Base-by-base conservation (phyloP, 495 filamentous ascomycete genomes). In the Penicillium cataractarum region DNA sequence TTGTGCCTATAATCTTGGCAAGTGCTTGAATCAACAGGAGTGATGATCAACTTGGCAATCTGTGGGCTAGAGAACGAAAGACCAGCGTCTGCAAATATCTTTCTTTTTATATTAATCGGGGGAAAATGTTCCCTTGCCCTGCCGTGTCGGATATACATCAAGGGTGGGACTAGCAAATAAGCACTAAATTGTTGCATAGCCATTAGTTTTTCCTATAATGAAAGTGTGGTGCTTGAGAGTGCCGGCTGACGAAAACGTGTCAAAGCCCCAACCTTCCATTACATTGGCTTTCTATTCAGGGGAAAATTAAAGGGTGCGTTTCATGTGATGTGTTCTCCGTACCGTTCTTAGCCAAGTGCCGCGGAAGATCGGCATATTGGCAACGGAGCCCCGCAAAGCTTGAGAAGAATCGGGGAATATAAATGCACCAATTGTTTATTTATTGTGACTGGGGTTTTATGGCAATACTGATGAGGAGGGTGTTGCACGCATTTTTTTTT, bases 311-410 rank as follows among this genome's bases (percentile, higher is more conserved):
- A 22, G 58, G 24, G n/a, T 26, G 7, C 33, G 58, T 53, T 54
- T 54, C 49, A 54, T 31, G 49, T 52, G 37, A 31, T 7, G 27
- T 15, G 21, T 29, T 10, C 31, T 15, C 24, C 22, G 21, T 53
- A 24, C 33, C 46, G 44, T 60, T 53, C 50, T 44, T 46, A 42
- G 44, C 35, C n/a, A 60, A 60, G n/a, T 54, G 49, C 15, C 58
- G 35, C 58, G 49, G 58, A 54, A 37, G 33, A 32, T 40, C 35
- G 48, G 50, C 33, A 26, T 17, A 54, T 54, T 33, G 37, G 32
- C 22, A 42, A 54, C 26, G 51, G 29, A 21, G 26, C 24, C 49
- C 58, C 35, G 58, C 58, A 39, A 60, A 60, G 49, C n/a, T 42
- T 46, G 12, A 60, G 19, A 54, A 31, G 70, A 32, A 26, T 35